Conservation (phyloP, 495 filamentous ascomycete species). For the Extremus antarcticus region DNA sequence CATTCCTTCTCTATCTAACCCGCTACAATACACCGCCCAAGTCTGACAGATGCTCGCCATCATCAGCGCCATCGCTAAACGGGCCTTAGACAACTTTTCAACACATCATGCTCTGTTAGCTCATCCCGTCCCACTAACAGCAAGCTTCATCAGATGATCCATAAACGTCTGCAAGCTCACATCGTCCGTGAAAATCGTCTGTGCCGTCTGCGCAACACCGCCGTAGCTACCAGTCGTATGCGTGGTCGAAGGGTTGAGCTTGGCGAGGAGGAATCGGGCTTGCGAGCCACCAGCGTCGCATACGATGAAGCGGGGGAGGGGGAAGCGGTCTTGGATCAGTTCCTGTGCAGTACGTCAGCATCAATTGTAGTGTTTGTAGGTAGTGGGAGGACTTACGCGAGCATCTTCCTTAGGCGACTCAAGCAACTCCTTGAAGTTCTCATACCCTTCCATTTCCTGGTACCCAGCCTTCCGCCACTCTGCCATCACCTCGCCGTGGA, state of each 20-base stretch:
- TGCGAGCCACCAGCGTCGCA: slow-evolving; percentile 98
- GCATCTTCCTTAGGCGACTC: slow-evolving; percentile 98
- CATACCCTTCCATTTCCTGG: slow-evolving; percentile 96
- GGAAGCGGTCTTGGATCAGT: slow-evolving; percentile 94
- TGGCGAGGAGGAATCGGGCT: slow-evolving; percentile 92
- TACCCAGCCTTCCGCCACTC: slow-evolving; percentile 98
- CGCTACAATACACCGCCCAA: no score
- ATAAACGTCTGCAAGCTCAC: slow-evolving; percentile 98
- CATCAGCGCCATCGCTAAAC: no score
- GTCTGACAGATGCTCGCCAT: no score
- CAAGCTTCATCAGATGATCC: slow-evolving; percentile 95
- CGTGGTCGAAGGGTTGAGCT: slow-evolving; percentile 97
- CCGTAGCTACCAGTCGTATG: slow-evolving; percentile 73
- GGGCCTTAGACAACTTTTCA: no score
- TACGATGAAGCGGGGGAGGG: slow-evolving; percentile 94
- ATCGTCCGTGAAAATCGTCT: slow-evolving; percentile 99
- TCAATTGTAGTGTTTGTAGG: slow-evolving; percentile 1
- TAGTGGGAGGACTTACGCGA: slow-evolving; percentile 48
- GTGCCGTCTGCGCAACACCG: slow-evolving; percentile 77
- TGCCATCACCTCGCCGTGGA: slow-evolving; percentile 95
- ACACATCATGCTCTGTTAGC: no score
- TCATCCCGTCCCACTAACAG: slow-evolving; percentile 22
- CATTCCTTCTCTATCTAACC: no score
- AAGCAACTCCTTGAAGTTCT: slow-evolving; percentile 81
- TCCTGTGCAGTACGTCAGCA: slow-evolving; percentile 47